Base-by-base conservation (phyloP, 2,329 filamentous ascomycete genomes). In the Pyrenochaeta sp. region DNA sequence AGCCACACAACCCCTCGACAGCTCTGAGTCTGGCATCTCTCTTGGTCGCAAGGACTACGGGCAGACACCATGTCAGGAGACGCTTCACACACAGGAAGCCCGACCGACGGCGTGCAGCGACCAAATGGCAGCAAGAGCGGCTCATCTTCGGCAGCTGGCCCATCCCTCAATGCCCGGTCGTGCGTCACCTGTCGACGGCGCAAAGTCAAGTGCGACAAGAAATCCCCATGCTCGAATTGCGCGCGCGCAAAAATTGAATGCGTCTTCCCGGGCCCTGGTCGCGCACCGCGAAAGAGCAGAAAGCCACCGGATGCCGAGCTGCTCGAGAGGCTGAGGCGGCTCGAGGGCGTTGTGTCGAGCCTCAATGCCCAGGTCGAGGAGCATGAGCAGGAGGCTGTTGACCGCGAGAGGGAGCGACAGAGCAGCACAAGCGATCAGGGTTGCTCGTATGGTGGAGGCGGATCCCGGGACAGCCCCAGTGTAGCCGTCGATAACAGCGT, bases 181-280 rank as follows among this genome's bases (percentile, higher is more conserved):
- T 75, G 73, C 61, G 67, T 73, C 35, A 75, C 72, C 30, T 75
- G 73, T 51, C 66, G 73, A 10, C 61, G 63, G 47, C 79, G 87
- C 57, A 89, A 90, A 74, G 90, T 92, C 49, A 88, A 89, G 67
- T 92, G 90, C 80, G 88, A 92, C 78, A 92, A 92, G 78, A 82
- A 85, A 66, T 86, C 90, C 79, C 88, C 89, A 14, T 92, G 90
- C 74, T 86, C 86, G 64, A 92, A 92, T 72, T 92, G 90, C 72
- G 84, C 84, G 36, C 85, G 88, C 60, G 88, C 87, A 35, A 79
- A 87, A 63, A 89, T 89, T 52, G 84, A 88, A 62, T 92, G 90
- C 73, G 78, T 91, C 43, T 92, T 90, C 68, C 90, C 90, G 1
- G 87, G 88, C 2, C 90, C 90, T 0, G 90, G 89, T 9, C 83